These are phyloP conservation scores for Penicillium sclerotiorum DNA, from an alignment of 2,329 filamentous ascomycete genomes.

Conservation along the genomic window DNA sequence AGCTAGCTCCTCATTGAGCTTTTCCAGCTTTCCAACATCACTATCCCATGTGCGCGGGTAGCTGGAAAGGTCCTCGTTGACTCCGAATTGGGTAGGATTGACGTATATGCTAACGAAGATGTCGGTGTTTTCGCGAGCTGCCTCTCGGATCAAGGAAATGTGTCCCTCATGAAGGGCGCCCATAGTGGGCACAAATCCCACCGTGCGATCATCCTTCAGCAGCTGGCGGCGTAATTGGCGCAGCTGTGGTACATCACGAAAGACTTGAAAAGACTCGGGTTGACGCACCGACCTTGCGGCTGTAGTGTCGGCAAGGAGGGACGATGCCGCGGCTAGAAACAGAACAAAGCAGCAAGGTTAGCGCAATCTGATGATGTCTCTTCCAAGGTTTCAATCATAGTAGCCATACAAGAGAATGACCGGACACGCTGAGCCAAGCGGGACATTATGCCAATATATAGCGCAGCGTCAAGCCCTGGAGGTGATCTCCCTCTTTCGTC, in stretches of 20 bases:
- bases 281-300: constrained; percentile 21
- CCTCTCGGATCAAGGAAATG: constrained; percentile 78
- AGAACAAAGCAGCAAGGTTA: constrained; percentile 14
- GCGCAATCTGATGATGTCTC: too few relatives aligned
- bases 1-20: constrained; percentile 72
- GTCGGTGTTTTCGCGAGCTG: constrained; percentile 79
- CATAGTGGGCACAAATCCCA: constrained; percentile 96
- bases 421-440: constrained; percentile 28
- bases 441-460: constrained; percentile 30
- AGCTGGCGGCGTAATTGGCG: constrained; percentile 71
- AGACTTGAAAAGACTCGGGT: constrained; percentile 53
- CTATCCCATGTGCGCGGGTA: constrained; percentile 89
- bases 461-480: too few relatives aligned
- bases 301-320: constrained; percentile 25
- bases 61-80: constrained; percentile 80
- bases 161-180: constrained; percentile 94
- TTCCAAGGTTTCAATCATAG: not conserved
- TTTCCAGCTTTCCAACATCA: constrained; percentile 69
- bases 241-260: constrained; percentile 73
- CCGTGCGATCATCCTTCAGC: constrained; percentile 66
- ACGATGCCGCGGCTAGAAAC: constrained; percentile 26
- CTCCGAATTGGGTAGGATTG: constrained; percentile 94
- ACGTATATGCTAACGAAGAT: constrained; percentile 93
- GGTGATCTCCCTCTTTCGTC: too few relatives aligned
- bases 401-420: constrained; percentile 32